Evolutionary conservation across 2,329 filamentous ascomycete species (phyloP).

Genomic region (Plenodomus biglobosus): DNA sequence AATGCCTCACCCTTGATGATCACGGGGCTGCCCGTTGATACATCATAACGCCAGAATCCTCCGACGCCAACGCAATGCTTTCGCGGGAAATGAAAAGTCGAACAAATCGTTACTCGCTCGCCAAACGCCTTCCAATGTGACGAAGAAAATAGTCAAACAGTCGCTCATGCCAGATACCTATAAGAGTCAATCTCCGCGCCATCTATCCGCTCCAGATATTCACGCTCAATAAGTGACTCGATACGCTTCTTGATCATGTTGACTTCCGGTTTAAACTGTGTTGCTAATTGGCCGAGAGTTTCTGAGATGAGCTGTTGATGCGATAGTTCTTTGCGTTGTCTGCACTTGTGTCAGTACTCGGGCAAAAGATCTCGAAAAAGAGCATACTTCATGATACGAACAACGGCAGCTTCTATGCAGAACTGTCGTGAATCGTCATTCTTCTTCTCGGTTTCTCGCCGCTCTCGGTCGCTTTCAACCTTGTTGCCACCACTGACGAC

Average conservation of each 20-base stretch:
- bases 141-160: background rate
- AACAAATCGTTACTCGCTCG: background rate
- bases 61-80: conserved; percentile 17
- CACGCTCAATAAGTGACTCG: conserved; percentile 72
- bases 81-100: conserved; percentile 3
- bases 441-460: conserved; percentile 72
- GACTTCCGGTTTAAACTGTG: conserved; percentile 74
- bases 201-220: conserved; percentile 78
- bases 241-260: conserved; percentile 79
- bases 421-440: conserved; percentile 71
- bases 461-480: conserved; percentile 71
- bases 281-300: conserved; percentile 67
- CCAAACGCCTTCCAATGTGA: background rate
- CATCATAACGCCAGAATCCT: background rate
- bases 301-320: conserved; percentile 72
- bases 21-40: background rate
- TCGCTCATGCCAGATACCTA: conserved; percentile 66
- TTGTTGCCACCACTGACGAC: conserved; percentile 79
- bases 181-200: conserved; percentile 64
- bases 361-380: background rate
- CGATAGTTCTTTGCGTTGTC: conserved; percentile 70
- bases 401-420: conserved; percentile 74
- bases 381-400: conserved; percentile 82
- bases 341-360: conserved; percentile 40
- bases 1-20: background rate